Percentiles rank a stretch among this genome's conserved stretches.
These are phyloP conservation scores for Inga oerstediana DNA, from an alignment of 306 rosid genomes.

Conservation along the genomic window DNA sequence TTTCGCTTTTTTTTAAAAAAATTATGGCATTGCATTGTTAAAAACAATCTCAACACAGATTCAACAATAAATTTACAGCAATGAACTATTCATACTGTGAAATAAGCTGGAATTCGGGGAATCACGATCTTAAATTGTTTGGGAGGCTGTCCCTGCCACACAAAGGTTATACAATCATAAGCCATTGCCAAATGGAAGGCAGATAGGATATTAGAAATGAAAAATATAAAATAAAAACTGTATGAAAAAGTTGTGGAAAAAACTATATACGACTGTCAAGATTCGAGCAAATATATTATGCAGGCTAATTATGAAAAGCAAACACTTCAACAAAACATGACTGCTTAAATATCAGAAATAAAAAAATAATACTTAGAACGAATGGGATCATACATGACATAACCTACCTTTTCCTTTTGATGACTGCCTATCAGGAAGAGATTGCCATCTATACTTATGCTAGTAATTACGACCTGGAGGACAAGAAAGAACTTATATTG, in stretches of 20 bases:
- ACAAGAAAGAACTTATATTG: conserved; percentile 4
- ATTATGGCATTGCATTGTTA: not conserved
- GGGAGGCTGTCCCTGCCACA: conserved; percentile 60
- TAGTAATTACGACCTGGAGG: conserved; percentile 75
- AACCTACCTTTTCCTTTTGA: conserved; percentile 40
- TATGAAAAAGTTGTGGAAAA: not conserved
- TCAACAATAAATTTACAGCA: not conserved
- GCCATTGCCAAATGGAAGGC: conserved; percentile 15
- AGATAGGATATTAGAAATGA: not conserved
- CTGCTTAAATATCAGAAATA: not conserved
- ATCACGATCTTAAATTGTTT: conserved; percentile 73
- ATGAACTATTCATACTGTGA: conserved; percentile 54
- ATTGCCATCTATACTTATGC: conserved; percentile 55
- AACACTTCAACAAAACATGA: not conserved
- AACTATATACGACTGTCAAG: not conserved
- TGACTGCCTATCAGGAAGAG: conserved; percentile 42
- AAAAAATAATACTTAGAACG: conserved; percentile 1
- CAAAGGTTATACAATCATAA: conserved; percentile 20
- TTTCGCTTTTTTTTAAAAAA: not conserved
- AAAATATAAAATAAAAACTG: not conserved
- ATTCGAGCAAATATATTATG: not conserved
- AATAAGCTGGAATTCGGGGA: conserved; percentile 75
- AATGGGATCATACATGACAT: conserved; percentile 14
- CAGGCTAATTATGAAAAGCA: not conserved
- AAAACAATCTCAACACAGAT: not conserved